A percentile compares a stretch with the other conserved stretches of the same genome.
Evolutionary conservation across 345 rosid species (phyloP).

Genomic region (Linum usitatissimum): DNA sequence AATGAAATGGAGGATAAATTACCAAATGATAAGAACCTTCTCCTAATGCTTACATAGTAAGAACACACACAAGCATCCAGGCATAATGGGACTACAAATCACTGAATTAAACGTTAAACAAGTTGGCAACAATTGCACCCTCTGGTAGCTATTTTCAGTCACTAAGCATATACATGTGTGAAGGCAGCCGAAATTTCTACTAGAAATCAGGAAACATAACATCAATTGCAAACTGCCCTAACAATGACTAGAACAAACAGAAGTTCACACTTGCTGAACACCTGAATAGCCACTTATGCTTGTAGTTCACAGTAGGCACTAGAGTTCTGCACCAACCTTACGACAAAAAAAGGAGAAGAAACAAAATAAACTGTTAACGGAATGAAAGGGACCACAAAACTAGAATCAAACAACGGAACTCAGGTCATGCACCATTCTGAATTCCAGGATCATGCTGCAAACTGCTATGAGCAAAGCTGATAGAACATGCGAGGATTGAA

Average conservation of each 20-base stretch:
- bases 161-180: too few species aligned
- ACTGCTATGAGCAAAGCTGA: too few species aligned
- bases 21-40: not conserved
- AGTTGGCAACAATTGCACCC: not conserved
- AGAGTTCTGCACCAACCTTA: conserved; percentile 7
- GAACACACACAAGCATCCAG: not conserved
- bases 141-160: too few species aligned
- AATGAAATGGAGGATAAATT: not conserved
- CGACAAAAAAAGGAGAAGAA: not conserved
- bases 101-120: not conserved
- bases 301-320: not conserved
- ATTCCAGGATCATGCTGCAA: not conserved
- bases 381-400: conserved; percentile 2
- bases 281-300: not conserved
- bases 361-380: not conserved
- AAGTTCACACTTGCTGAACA: not conserved
- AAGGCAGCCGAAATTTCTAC: not conserved
- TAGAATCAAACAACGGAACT: not conserved
- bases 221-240: not conserved
- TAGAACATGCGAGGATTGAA: too few species aligned
- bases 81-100: not conserved
- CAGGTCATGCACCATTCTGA: conserved; percentile 5
- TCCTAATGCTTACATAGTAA: not conserved
- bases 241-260: not conserved
- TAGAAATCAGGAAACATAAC: not conserved